Conservation (phyloP, 108 stramenopile genomes). For the Nitzschia inconspicua region DNA sequence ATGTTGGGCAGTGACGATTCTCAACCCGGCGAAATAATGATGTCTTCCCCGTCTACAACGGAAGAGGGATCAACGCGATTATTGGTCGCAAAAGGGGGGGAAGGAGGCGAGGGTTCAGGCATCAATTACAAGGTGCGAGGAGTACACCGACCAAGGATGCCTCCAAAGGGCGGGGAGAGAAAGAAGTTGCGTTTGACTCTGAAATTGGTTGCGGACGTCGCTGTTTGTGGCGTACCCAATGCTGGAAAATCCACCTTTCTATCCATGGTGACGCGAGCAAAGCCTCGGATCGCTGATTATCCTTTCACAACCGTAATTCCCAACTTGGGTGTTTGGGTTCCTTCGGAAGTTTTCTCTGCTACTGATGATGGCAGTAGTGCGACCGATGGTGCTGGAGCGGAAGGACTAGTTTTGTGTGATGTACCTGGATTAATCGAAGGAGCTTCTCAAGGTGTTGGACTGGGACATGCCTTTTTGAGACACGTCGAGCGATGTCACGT, state of each 20-base stretch:
- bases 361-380: constrained; percentile 13
- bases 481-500: constrained; percentile 95
- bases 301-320: constrained; percentile 68
- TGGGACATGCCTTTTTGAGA: constrained; percentile 90
- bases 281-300: constrained; percentile 93
- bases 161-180: constrained; percentile 76
- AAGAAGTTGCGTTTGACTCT: constrained; percentile 82
- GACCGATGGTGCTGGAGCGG: constrained; percentile 45
- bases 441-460: constrained; percentile 81
- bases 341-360: constrained; percentile 25
- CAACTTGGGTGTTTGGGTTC: constrained; percentile 93
- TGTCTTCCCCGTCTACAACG: constrained; percentile 8
- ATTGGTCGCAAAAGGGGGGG: constrained; percentile 63
- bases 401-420: constrained; percentile 87
- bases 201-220: constrained; percentile 97
- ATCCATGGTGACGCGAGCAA: constrained; percentile 85
- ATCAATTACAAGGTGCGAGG: constrained; percentile 63
- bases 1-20: constrained; percentile 37
- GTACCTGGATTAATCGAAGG: constrained; percentile 92
- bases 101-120: constrained; percentile 78
- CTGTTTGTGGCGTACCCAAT: constrained; percentile 93
- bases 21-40: neutral
- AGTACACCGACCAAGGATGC: constrained; percentile 54
- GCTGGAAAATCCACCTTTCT: constrained; percentile 95
- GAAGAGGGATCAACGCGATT: constrained; percentile 4